Evolutionary conservation across 2,329 filamentous ascomycete species (phyloP).

Genomic region (Mariannaea sp.): DNA sequence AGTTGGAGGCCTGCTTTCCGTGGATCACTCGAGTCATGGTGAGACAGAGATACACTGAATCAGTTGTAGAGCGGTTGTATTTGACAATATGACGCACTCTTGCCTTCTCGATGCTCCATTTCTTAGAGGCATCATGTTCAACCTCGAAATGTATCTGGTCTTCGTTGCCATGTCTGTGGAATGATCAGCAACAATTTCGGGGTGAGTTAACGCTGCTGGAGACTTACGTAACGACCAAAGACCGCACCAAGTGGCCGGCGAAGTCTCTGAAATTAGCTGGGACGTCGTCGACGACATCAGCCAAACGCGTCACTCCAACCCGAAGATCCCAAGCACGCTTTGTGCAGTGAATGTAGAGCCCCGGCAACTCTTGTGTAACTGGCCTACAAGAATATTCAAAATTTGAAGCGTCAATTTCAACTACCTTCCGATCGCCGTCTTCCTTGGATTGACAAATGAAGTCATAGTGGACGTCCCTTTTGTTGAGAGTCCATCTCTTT

Average conservation of each 20-base stretch:
- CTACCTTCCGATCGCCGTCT: constrained; percentile 15
- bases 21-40: constrained; percentile 31
- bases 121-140: constrained; percentile 3
- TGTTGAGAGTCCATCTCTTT: constrained; percentile 24
- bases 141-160: constrained; percentile 28
- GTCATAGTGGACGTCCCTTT: constrained; percentile 35
- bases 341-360: constrained; percentile 40
- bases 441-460: constrained; percentile 30
- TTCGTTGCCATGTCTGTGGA: constrained; percentile 18
- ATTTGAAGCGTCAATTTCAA: constrained; percentile 38
- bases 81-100: constrained; percentile 30
- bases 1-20: background rate
- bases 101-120: constrained; percentile 24
- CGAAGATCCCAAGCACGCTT: constrained; percentile 42
- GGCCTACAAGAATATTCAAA: constrained; percentile 32
- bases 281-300: constrained; percentile 14
- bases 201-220: background rate
- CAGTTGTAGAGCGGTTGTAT: constrained; percentile 24
- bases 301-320: constrained; percentile 26
- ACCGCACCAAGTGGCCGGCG: constrained; percentile 28
- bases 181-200: background rate
- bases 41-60: constrained; percentile 30
- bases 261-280: constrained; percentile 27
- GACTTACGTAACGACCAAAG: constrained; percentile 36
- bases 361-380: constrained; percentile 24